These are phyloP conservation scores for Pyrrhoderma noxium DNA, from an alignment of 1,284 basidiomycete genomes.

Conservation along the genomic window DNA sequence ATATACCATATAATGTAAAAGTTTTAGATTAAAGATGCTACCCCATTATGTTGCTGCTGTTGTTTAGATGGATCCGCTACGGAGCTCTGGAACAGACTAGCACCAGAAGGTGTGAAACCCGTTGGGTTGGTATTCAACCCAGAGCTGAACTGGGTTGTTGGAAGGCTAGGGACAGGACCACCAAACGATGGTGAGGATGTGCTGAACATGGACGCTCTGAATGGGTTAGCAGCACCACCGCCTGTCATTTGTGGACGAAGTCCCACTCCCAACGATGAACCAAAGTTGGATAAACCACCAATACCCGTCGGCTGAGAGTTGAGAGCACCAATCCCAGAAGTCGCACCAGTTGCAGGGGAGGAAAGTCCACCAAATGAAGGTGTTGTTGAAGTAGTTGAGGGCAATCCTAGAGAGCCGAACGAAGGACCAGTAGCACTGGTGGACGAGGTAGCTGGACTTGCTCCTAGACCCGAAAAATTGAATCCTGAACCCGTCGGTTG, in stretches of 20 bases:
- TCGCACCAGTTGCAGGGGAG: conserved; percentile 14
- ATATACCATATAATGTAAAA: neutral
- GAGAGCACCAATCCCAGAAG: conserved; percentile 20
- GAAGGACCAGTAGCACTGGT: conserved; percentile 7
- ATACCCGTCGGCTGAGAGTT: conserved; percentile 30
- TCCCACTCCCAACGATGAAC: conserved; percentile 46
- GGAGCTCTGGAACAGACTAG: conserved; percentile 10
- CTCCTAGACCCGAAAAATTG: neutral
- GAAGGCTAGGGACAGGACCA: conserved; percentile 7
- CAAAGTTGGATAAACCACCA: conserved; percentile 24
- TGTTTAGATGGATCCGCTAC: conserved; percentile 21
- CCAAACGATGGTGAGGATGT: conserved; percentile 18
- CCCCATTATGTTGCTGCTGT: conserved; percentile 29
- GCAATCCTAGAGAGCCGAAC: neutral
- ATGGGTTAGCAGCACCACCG: conserved; percentile 63
- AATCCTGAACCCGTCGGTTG: conserved; percentile 3
- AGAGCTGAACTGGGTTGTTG: conserved; percentile 16
- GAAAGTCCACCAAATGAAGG: conserved; percentile 18
- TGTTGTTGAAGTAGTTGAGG: conserved; percentile 19
- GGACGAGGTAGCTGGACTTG: neutral
- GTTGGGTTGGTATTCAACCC: conserved; percentile 22
- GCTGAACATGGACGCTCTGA: conserved; percentile 57
- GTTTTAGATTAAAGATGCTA: conserved; percentile 30
- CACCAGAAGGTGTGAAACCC: conserved; percentile 7
- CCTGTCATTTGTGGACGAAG: conserved; percentile 71